Evolutionary conservation across 805 yeast species (phyloP), one percentile per base, ranked within the genome.

Genomic region (Wickerhamiella shivajii): DNA sequence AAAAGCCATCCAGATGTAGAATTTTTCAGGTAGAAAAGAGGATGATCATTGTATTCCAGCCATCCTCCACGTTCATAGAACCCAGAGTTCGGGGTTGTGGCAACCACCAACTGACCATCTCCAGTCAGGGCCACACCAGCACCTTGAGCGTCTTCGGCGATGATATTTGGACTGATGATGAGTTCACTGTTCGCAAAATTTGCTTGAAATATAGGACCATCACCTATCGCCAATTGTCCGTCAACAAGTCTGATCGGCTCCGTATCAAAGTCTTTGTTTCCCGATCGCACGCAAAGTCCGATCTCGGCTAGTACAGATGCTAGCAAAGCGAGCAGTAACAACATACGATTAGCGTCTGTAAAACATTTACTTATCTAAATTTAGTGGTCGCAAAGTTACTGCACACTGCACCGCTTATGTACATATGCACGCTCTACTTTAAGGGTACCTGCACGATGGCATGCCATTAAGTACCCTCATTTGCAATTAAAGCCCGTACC

Each of bases 401-500:
- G 7, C 22, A 20, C 22, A 20, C 22, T 7, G 6, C 26, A 24
- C 12, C 12, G 13, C 6, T 9, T n/a, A n/a, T 7, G 13, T 6
- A 8, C 12, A 7, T n/a, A 24, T 9, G 18, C n/a, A n/a, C 12
- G 6, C 25, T 23, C 7, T 23, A 23, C 12, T 11, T 11, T 7
- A 5, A 11, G 10, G 14, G 12, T 23, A 23, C 12, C 7, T 14
- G 17, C 28, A 25, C 18, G 18, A 11, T 11, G 10, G 23, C 23
- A 20, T 20, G 23, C 10, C 11, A 12, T 6, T 8, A 21, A 7
- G 36, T 28, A 3, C 59, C 60, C 25, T 53, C 55, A 3, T 45
- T 41, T 24, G 46, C 52, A 14, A 58, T 39, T 21, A 58, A 43
- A 29, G 46, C 50, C 24, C 43, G 43, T 4, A 57, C 59, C 5